Percentiles rank a stretch among this genome's conserved stretches.
Evolutionary conservation across 2,329 filamentous ascomycete genomes (phyloP).

Genomic region (Pseudocercospora macadamiae): DNA sequence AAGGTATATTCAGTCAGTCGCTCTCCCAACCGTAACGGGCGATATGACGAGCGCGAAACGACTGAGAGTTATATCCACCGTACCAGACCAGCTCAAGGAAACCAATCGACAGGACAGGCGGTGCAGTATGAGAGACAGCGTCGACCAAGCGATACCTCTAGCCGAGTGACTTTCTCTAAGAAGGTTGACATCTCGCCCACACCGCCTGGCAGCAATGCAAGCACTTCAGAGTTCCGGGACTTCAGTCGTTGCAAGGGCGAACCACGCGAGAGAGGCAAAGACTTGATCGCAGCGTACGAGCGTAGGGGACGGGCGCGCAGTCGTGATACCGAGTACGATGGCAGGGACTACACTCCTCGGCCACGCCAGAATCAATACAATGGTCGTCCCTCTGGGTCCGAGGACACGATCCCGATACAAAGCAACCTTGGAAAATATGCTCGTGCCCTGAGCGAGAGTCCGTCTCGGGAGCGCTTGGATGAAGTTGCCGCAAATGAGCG

Average conservation of each 20-base stretch:
- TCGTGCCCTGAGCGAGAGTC: conserved; percentile 36
- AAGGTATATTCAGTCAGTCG: conserved; percentile 10
- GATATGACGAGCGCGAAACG: conserved; percentile 16
- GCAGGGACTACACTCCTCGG: conserved; percentile 9
- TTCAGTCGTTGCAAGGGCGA: conserved; percentile 16
- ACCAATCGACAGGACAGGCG: not conserved
- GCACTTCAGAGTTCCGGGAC: conserved; percentile 31
- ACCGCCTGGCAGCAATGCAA: conserved; percentile 36
- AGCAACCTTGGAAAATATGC: conserved; percentile 3
- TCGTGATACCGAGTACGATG: conserved; percentile 17
- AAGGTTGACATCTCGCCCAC: conserved; percentile 39
- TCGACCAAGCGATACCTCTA: conserved; percentile 25
- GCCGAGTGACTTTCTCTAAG: conserved; percentile 36
- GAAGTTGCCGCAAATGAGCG: not conserved
- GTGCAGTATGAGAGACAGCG: conserved; percentile 1
- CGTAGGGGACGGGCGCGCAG: conserved; percentile 27
- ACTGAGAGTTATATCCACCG: conserved; percentile 15
- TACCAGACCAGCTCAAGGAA: conserved; percentile 6
- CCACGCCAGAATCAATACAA: not conserved
- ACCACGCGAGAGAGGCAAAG: conserved; percentile 22
- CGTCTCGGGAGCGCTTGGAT: conserved; percentile 31
- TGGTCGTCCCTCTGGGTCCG: conserved; percentile 4
- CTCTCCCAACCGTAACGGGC: not conserved
- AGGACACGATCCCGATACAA: not conserved
- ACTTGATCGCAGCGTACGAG: conserved; percentile 29